A percentile compares a stretch with the other conserved stretches of the same genome.
phyloP scores from a whole-genome alignment of 306 rosid species.

The Cicer yamashitae region DNA sequence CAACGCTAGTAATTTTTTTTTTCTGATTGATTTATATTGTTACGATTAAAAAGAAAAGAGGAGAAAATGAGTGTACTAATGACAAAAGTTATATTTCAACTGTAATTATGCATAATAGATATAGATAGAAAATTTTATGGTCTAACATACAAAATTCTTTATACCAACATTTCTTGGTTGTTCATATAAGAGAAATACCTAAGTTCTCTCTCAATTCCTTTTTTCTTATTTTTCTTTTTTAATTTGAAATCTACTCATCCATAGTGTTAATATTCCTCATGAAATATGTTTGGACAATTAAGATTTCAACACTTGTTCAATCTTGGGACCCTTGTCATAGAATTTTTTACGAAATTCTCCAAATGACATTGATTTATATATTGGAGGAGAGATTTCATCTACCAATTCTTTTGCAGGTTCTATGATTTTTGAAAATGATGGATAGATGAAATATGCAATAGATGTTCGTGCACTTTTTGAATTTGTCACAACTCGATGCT shows the following conservation, averaged over 20 bases:
- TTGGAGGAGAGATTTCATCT: slow-evolving; percentile 46
- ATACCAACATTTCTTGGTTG: neutral
- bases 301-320: slow-evolving; percentile 48
- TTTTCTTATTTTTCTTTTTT: neutral
- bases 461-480: slow-evolving; percentile 58
- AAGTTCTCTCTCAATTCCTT: neutral
- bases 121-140: too few species aligned
- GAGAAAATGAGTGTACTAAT: too few species aligned
- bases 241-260: neutral
- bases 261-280: neutral
- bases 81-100: too few species aligned
- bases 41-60: too few species aligned
- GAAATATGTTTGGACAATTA: neutral
- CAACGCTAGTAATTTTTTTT: too few species aligned
- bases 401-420: slow-evolving; percentile 59
- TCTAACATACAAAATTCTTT: too few species aligned
- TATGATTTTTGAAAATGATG: slow-evolving; percentile 55
- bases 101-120: too few species aligned
- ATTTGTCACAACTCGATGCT: slow-evolving; percentile 73
- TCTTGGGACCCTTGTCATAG: slow-evolving; percentile 44
- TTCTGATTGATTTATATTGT: too few species aligned
- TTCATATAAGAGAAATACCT: neutral
- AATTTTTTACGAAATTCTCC: slow-evolving; percentile 53
- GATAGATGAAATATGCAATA: slow-evolving; percentile 59
- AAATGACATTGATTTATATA: slow-evolving; percentile 52